Percentiles rank a stretch among this genome's conserved stretches.
Conservation (phyloP, 179 eudicot genomes). For the Spinacia oleracea region DNA sequence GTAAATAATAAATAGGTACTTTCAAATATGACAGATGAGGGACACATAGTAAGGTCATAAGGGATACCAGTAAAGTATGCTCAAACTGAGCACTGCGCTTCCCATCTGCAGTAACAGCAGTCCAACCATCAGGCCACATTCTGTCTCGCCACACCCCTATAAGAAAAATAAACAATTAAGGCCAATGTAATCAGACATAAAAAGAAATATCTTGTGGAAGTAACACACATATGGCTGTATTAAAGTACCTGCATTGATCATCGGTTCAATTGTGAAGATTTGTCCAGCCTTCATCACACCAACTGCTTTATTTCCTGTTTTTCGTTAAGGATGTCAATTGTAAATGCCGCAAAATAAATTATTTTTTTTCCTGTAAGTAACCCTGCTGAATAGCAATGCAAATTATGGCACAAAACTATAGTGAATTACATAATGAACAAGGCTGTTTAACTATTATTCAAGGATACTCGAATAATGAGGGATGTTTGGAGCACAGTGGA, state of each 20-base stretch:
- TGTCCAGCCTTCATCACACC: constrained; percentile 99
- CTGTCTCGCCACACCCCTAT: constrained; percentile 97
- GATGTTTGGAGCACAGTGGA: constrained; percentile 98
- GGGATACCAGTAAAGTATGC: constrained; percentile 83
- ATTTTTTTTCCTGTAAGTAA: not conserved
- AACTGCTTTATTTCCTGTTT: constrained; percentile 92
- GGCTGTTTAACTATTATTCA: constrained; percentile 6
- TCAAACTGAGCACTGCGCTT: constrained; percentile 99
- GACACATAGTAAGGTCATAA: not conserved
- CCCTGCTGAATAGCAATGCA: not conserved
- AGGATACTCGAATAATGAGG: constrained; percentile 99
- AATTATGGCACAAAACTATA: not conserved
- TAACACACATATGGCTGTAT: not conserved
- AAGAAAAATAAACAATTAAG: not conserved
- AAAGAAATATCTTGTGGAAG: not conserved
- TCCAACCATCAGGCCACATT: constrained; percentile 99
- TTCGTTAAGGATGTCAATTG: constrained; percentile 60
- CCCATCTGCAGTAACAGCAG: constrained; percentile 94
- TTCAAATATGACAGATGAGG: not conserved
- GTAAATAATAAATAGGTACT: not conserved
- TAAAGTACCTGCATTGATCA: constrained; percentile 83
- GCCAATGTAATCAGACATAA: not conserved
- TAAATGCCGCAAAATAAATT: not conserved
- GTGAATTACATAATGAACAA: not conserved
- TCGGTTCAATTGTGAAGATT: constrained; percentile 91